These are phyloP conservation scores for Blastobotrys illinoisensis DNA, from an alignment of 1,139 yeast species.

Conservation along the genomic window DNA sequence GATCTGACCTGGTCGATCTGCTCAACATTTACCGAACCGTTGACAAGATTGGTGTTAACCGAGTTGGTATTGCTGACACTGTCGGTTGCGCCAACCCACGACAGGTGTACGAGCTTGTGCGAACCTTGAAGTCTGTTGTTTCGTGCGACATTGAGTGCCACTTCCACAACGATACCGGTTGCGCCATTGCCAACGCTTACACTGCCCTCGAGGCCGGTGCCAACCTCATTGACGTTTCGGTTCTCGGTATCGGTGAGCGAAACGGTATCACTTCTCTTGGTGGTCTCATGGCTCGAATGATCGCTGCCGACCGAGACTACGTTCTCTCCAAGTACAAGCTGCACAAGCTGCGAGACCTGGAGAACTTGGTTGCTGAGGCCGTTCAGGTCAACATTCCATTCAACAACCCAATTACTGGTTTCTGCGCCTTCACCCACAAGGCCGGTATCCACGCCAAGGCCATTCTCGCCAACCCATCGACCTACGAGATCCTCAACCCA, in stretches of 20 bases:
- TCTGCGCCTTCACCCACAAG: conserved; percentile 99
- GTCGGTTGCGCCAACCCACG: conserved; percentile 99
- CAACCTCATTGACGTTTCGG: conserved; percentile 87
- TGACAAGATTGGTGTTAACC: conserved; percentile 94
- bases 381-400: conserved; percentile 96
- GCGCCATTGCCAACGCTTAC: conserved; percentile 98
- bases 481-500: conserved; percentile 94
- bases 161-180: conserved; percentile 98
- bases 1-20: conserved; percentile 93
- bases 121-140: conserved; percentile 88
- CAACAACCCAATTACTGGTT: conserved; percentile 98
- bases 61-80: conserved; percentile 99
- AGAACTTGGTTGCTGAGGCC: conserved; percentile 93
- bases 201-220: conserved; percentile 99
- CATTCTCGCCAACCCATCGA: conserved; percentile 94
- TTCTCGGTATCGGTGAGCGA: conserved; percentile 97
- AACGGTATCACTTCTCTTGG: conserved; percentile 98
- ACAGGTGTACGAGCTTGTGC: conserved; percentile 93
- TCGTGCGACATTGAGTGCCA: conserved; percentile 98
- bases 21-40: conserved; percentile 95
- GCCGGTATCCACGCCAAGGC: conserved; percentile 99
- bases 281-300: conserved; percentile 98
- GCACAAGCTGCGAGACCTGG: conserved; percentile 93
- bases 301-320: conserved; percentile 96
- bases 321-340: conserved; percentile 92